Evolutionary conservation across 1,284 basidiomycete genomes (phyloP).

Genomic region (Tilletia indica): DNA sequence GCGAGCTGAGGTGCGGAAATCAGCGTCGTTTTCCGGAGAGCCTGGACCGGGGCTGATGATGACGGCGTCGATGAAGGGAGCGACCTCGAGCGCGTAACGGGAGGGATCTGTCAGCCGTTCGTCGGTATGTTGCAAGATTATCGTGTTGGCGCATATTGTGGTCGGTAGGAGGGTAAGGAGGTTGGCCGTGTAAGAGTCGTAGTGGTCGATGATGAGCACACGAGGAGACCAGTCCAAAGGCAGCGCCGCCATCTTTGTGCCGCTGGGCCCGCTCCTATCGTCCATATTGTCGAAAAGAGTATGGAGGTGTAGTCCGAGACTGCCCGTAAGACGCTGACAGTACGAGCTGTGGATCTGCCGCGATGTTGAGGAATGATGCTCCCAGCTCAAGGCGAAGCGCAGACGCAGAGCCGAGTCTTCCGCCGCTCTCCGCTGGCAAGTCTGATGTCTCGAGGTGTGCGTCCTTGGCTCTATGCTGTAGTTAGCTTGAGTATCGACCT

Average conservation of each 20-base stretch:
- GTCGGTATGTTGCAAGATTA: constrained; percentile 50
- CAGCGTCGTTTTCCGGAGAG: constrained; percentile 34
- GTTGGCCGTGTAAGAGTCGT: constrained; percentile 55
- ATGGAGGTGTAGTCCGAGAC: too few relatives aligned
- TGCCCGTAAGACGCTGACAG: neutral
- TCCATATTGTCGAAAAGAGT: too few relatives aligned
- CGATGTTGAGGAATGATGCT: too few relatives aligned
- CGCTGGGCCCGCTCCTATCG: neutral
- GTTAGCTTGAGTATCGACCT: too few relatives aligned
- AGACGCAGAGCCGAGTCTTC: too few relatives aligned
- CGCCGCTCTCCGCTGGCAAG: too few relatives aligned
- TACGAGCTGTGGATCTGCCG: too few relatives aligned
- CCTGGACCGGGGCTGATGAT: constrained; percentile 53
- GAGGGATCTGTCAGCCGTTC: constrained; percentile 29
- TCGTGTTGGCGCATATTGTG: constrained; percentile 22
- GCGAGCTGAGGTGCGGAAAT: constrained; percentile 45
- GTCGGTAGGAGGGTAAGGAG: constrained; percentile 38
- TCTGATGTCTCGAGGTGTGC: too few relatives aligned
- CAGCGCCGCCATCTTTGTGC: neutral
- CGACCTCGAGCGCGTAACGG: constrained; percentile 35
- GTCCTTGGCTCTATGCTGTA: too few relatives aligned
- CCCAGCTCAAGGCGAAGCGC: too few relatives aligned
- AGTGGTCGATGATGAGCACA: constrained; percentile 51
- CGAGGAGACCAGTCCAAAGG: constrained; percentile 32
- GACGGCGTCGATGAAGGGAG: constrained; percentile 48